Percentiles rank a stretch among this genome's conserved stretches.
These are phyloP conservation scores for Diaporthe sp. DNA, from an alignment of 2,329 filamentous ascomycete genomes.

Conservation along the genomic window DNA sequence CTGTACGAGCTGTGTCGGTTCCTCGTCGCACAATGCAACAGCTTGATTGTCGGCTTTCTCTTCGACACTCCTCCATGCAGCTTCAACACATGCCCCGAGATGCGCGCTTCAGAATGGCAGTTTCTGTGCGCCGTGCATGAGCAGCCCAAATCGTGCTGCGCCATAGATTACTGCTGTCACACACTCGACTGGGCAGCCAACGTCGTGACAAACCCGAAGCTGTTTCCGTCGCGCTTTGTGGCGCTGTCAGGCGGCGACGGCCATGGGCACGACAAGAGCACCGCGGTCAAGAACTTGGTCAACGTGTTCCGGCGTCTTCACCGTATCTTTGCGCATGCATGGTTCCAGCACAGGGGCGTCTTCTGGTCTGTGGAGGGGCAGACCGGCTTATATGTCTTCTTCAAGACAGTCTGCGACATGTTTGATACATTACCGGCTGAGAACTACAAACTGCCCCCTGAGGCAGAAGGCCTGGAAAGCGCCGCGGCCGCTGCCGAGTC, in stretches of 20 bases:
- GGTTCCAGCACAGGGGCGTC: slow-evolving; percentile 95
- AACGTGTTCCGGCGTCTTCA: slow-evolving; percentile 96
- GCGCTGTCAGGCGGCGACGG: slow-evolving; percentile 66
- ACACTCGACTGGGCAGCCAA: slow-evolving; percentile 98
- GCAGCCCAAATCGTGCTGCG: slow-evolving; percentile 94
- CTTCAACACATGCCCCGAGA: slow-evolving; percentile 90
- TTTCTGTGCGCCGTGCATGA: slow-evolving; percentile 98
- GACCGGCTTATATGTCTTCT: slow-evolving; percentile 94
- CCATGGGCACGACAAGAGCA: slow-evolving; percentile 69
- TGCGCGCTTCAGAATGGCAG: slow-evolving; percentile 99
- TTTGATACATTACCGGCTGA: slow-evolving; percentile 91
- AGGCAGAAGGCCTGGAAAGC: slow-evolving; percentile 84
- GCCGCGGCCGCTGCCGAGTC: slow-evolving; percentile 30
- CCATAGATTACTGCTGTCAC: slow-evolving; percentile 99
- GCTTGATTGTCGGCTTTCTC: slow-evolving; percentile 91
- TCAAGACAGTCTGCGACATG: slow-evolving; percentile 95
- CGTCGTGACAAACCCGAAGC: slow-evolving; percentile 91
- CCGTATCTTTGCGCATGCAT: slow-evolving; percentile 97
- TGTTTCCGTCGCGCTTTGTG: slow-evolving; percentile 88
- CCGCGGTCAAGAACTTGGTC: slow-evolving; percentile 84
- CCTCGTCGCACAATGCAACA: slow-evolving; percentile 93
- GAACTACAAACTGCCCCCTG: slow-evolving; percentile 94
- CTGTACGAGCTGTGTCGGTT: slow-evolving; percentile 98
- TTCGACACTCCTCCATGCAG: slow-evolving; percentile 92
- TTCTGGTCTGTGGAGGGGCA: slow-evolving; percentile 94